Percentiles rank a stretch among this genome's conserved stretches.
Evolutionary conservation across 768 basidiomycete genomes (phyloP).

Genomic region (Ephemerocybe angulata): DNA sequence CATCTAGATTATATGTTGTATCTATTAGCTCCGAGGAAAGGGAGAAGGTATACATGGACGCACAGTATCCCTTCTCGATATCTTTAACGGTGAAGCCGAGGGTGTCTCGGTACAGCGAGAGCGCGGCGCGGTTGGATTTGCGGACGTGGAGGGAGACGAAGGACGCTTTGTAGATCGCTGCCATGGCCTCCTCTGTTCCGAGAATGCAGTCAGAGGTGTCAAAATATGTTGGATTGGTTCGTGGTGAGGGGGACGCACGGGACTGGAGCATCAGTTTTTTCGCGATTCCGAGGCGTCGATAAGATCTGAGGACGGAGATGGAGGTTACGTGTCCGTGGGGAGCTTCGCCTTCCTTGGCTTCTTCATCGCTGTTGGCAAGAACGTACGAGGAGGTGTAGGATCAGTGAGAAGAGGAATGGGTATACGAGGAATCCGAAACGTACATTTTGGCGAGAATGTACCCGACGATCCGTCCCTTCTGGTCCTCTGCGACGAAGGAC

Average conservation of each 20-base stretch:
- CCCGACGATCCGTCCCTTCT: conserved; percentile 87
- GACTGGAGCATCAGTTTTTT: conserved; percentile 95
- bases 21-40: not conserved
- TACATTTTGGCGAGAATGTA: conserved; percentile 97
- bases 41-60: not conserved
- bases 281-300: conserved; percentile 86
- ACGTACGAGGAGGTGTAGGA: too few relatives aligned
- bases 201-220: too few relatives aligned
- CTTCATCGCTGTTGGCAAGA: conserved; percentile 53
- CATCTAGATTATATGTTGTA: conserved; percentile 54
- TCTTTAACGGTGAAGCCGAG: conserved; percentile 86
- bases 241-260: conserved; percentile 55
- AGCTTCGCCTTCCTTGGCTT: conserved; percentile 55
- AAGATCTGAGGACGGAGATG: conserved; percentile 89
- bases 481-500: conserved; percentile 91
- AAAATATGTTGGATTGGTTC: too few relatives aligned
- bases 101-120: conserved; percentile 84
- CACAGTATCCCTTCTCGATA: conserved; percentile 92
- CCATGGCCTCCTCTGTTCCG: conserved; percentile 93
- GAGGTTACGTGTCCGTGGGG: conserved; percentile 95
- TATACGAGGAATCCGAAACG: too few relatives aligned
- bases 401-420: too few relatives aligned
- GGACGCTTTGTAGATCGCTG: conserved; percentile 76
- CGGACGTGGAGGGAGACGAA: conserved; percentile 91
- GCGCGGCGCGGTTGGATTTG: conserved; percentile 91